Base-by-base conservation (phyloP, 352 stramenopile species). In the Pythium plurisporium region DNA sequence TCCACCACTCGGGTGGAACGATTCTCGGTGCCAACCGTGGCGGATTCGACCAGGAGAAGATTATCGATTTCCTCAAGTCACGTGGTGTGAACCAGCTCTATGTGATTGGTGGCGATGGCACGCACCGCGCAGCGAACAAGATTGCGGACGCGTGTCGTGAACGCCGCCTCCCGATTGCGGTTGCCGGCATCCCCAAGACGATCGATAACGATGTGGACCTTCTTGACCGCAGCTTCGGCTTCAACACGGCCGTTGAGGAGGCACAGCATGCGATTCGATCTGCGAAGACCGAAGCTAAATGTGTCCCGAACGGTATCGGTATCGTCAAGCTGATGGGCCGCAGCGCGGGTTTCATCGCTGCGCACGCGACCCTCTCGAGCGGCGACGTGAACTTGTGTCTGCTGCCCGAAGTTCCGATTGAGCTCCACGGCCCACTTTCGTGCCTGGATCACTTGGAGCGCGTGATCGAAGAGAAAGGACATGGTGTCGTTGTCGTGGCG, bases 191-290 rank as follows among this genome's bases (percentile, higher is more conserved):
- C 63, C 97, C 97, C 20, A 99, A 99, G 83, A 99, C 97, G 4
- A 99, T 99, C 58, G 97, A 99, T 82, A 99, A 99, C 73, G 96
- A 99, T 73, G 93, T 99, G 44, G 96, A 98, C 65, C 84, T 99
- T 49, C 91, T 99, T 53, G 97, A 99, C 71, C 92, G 95, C 47
- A 98, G 89, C 36, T 99, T 99, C 67, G 97, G 97, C 40, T 99
- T 99, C 72, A 91, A 96, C 59, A 98, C 94, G 26, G 86, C 96
- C 5, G 96, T 99, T 2, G 96, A 99, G 75, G 96, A 97, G 61
- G 94, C 94, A 17, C 91, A 98, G 76, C 74, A 71, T 26, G 94
- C 96, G 20, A 98, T 98, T 64, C 84, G 83, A 15, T 91, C 81
- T 49, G 86, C 87, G 47, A 89, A 83, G 55, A 97, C 88, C 9